Base-by-base conservation (phyloP, 1,284 basidiomycete species). In the Boletellus deceptivus region DNA sequence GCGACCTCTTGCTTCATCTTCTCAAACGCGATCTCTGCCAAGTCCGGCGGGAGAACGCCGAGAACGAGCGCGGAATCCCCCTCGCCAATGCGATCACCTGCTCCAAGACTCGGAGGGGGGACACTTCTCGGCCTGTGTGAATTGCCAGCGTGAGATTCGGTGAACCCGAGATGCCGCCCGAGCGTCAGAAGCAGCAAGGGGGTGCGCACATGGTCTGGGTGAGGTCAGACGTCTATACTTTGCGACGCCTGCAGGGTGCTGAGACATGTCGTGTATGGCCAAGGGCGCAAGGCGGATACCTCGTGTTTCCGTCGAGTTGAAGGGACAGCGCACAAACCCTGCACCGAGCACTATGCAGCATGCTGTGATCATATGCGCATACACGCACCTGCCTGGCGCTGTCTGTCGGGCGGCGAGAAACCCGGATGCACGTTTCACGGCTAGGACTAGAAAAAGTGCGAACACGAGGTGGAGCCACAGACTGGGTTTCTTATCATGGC, bases 11-110 rank as follows among this genome's bases (percentile, higher is more conserved):
- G 65, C 52, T 69, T 72, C 52, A 88, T 56, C 4, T 69, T 74
- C 45, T 79, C 78, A 58, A 89, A 89, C 0, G 78, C 82, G 13
- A 60, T 61, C 6, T 72, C 71, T 5, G 76, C 79, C 27, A 86
- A 60, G 4, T 82, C 78, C 0, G 68, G 56, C 0, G 82, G 79
- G 14, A 89, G 72, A 47, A 89, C 56, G 54, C 81, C 70, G 5
- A 72, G 66, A 8, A 82, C 67, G 17, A 89, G 72, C 50, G 69
- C 75, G 1, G 79, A 81, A 56, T 89, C 87, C 0, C 87, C 86
- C 45, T 83, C 78, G 6, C 83, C 87, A 29, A 86, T 72, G 43
- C 41, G 55, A 48, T 78, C 74, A 14, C 70, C 70, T 5, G 63
- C 64, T 11, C 70, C 69, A 20, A 78, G 56, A 39, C 47, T 62